Evolutionary conservation across 257 asterid genomes (phyloP).

Genomic region (Parsonsia alboflavescens): DNA sequence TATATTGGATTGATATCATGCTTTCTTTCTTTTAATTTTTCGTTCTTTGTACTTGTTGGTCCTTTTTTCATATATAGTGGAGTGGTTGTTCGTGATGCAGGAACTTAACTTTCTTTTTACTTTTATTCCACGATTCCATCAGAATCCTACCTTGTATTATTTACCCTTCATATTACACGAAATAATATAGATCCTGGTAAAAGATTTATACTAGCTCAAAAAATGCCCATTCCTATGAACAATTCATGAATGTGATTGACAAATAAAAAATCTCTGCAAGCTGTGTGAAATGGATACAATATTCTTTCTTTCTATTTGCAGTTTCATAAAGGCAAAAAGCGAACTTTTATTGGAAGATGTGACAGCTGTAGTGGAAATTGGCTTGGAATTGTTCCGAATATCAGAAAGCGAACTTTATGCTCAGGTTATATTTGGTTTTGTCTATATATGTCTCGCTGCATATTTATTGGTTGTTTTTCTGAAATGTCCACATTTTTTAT

Average conservation of each 20-base stretch:
- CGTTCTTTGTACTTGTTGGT: neutral
- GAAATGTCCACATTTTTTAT: constrained; percentile 19
- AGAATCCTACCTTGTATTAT: neutral
- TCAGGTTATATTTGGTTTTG: constrained; percentile 52
- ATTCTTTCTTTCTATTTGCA: constrained; percentile 33
- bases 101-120: neutral
- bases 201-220: neutral
- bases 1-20: neutral
- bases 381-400: constrained; percentile 61
- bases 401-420: constrained; percentile 73
- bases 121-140: neutral
- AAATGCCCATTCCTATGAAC: neutral
- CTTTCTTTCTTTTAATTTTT: neutral
- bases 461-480: constrained; percentile 19
- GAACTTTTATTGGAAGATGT: constrained; percentile 79
- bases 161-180: neutral
- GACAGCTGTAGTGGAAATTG: constrained; percentile 51
- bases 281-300: constrained; percentile 19
- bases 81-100: neutral
- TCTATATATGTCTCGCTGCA: constrained; percentile 10
- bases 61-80: neutral
- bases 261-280: neutral
- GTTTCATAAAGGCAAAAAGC: constrained; percentile 87
- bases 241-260: neutral
- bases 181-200: neutral